Percentiles rank a stretch among this genome's conserved stretches.
phyloP scores from a whole-genome alignment of 108 stramenopile species.

The Skeletonema costatum region DNA sequence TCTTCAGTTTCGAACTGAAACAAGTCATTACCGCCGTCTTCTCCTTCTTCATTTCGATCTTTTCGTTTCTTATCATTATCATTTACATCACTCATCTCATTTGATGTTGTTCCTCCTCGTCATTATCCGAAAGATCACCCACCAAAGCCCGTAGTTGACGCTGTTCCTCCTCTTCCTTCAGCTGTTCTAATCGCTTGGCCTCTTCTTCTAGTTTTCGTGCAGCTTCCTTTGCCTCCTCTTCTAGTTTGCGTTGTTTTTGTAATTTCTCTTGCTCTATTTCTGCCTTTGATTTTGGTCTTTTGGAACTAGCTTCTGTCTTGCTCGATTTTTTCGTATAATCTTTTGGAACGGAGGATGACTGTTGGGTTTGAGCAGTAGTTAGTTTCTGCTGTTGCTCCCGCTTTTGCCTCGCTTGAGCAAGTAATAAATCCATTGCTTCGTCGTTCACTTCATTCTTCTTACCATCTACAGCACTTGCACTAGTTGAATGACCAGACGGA shows the following conservation, averaged over 20 bases:
- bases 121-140: conserved; percentile 15
- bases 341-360: not conserved
- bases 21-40: conserved; percentile 1
- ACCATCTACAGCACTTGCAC: not conserved
- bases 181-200: conserved; percentile 9
- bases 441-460: conserved; percentile 7
- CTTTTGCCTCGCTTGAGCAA: conserved; percentile 41
- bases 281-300: conserved; percentile 1
- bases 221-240: conserved; percentile 16
- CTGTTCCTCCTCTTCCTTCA: conserved; percentile 39
- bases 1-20: conserved; percentile 54
- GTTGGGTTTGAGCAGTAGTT: not conserved
- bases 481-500: not conserved
- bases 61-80: not conserved
- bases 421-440: conserved; percentile 33
- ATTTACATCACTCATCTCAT: not conserved
- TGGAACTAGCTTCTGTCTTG: not conserved
- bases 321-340: not conserved
- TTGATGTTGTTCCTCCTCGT: not conserved
- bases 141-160: conserved; percentile 44
- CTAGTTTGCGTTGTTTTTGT: conserved; percentile 4
- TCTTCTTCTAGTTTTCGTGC: conserved; percentile 22
- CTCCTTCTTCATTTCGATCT: not conserved
- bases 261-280: not conserved
- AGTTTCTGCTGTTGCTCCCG: conserved; percentile 15